Percentiles rank a stretch among this genome's conserved stretches.
These are phyloP conservation scores for Eutrema japonicum DNA, from an alignment of 345 rosid genomes.

Conservation along the genomic window DNA sequence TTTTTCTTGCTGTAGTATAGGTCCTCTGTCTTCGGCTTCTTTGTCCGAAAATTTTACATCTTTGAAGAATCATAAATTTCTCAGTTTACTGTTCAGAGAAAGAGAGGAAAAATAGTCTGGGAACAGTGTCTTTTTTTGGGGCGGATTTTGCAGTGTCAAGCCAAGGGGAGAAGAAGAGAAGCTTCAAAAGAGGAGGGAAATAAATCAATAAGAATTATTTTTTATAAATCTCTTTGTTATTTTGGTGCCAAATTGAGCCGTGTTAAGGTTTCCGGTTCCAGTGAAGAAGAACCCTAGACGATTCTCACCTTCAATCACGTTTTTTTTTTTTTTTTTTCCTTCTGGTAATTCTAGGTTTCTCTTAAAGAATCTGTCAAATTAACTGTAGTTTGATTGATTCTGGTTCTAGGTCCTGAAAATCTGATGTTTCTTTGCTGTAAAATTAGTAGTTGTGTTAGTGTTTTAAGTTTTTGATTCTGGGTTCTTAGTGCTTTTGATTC, in stretches of 20 bases:
- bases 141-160: constrained; percentile 14
- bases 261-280: constrained; percentile 26
- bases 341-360: constrained; percentile 30
- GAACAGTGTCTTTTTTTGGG: background rate
- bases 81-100: constrained; percentile 4
- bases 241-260: constrained; percentile 35
- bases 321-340: background rate
- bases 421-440: background rate
- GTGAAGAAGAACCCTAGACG: constrained; percentile 50
- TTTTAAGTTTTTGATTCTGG: constrained; percentile 6
- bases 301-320: constrained; percentile 46
- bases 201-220: background rate
- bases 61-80: constrained; percentile 6
- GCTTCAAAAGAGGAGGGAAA: constrained; percentile 20
- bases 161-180: constrained; percentile 30
- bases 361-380: background rate
- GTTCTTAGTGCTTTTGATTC: background rate
- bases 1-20: constrained; percentile 34
- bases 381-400: constrained; percentile 6
- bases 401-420: constrained; percentile 12
- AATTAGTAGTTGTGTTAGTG: background rate
- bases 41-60: constrained; percentile 39
- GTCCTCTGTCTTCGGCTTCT: constrained; percentile 48
- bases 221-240: constrained; percentile 2
- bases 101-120: background rate